Conservation (phyloP, 176 grass and related monocot species). For the Tuctoria greenei region DNA sequence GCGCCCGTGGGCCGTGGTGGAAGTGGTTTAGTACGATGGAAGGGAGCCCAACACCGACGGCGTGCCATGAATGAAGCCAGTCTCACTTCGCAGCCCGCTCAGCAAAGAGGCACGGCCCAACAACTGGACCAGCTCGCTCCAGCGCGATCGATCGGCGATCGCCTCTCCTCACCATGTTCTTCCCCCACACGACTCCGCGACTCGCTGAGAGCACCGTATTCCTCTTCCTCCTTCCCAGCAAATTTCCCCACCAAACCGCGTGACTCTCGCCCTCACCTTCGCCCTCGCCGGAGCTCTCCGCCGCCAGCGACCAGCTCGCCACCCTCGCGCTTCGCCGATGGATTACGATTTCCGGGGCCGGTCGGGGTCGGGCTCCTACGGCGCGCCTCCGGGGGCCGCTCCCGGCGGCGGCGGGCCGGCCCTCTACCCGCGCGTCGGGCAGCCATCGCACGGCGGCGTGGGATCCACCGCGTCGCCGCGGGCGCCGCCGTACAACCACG, state of each 20-base stretch:
- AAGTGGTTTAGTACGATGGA: not conserved
- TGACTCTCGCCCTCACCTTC: not conserved
- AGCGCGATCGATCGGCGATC: not conserved
- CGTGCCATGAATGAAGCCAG: not conserved
- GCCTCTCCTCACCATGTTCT: not conserved
- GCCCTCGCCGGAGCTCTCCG: slow-evolving; percentile 2
- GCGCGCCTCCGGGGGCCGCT: not conserved
- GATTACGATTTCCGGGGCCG: slow-evolving; percentile 56
- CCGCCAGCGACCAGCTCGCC: not conserved
- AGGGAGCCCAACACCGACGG: too few relatives aligned
- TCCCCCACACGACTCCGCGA: not conserved
- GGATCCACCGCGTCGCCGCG: slow-evolving; percentile 12
- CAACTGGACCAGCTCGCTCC: not conserved
- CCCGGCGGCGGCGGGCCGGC: slow-evolving; percentile 26
- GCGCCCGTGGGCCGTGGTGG: not conserved
- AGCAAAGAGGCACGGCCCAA: not conserved
- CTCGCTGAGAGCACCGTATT: not conserved
- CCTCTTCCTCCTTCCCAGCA: not conserved
- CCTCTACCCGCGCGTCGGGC: slow-evolving; percentile 44
- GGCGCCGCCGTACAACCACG: slow-evolving; percentile 49
- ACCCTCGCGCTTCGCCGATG: slow-evolving; percentile 4
- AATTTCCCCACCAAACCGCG: slow-evolving; percentile 1
- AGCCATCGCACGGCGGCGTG: slow-evolving; percentile 26
- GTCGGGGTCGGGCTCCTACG: slow-evolving; percentile 41
- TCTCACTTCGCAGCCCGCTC: not conserved